Evolutionary conservation across 2,329 filamentous ascomycete genomes (phyloP).

Genomic region (Aspergillus carbonarius): DNA sequence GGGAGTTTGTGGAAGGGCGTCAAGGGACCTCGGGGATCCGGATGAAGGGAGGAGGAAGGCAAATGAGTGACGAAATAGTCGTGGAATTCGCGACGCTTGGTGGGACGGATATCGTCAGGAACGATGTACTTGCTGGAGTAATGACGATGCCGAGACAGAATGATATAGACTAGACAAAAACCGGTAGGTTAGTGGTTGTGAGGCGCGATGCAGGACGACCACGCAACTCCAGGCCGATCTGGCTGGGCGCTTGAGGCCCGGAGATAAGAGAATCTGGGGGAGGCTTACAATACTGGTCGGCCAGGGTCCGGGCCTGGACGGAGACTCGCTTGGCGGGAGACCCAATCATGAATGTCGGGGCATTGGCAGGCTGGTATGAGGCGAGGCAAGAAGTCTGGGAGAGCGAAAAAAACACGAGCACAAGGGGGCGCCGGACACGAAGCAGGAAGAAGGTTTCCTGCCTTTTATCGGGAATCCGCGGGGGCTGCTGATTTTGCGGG

Average conservation of each 20-base stretch:
- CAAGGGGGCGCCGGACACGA: conserved; percentile 2
- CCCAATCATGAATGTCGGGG: conserved; percentile 40
- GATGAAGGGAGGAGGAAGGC: conserved; percentile 87
- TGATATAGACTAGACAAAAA: not conserved
- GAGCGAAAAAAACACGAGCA: conserved; percentile 6
- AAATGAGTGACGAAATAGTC: conserved; percentile 97
- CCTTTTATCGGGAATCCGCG: conserved; percentile 15
- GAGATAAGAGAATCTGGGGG: conserved; percentile 17
- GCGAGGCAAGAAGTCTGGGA: conserved; percentile 14
- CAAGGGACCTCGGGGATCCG: conserved; percentile 67
- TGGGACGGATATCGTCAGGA: conserved; percentile 11
- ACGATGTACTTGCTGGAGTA: conserved; percentile 24
- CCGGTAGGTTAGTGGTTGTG: not conserved
- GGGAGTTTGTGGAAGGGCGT: conserved; percentile 82
- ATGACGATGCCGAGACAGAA: not conserved
- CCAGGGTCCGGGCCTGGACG: conserved; percentile 41
- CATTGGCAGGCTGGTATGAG: conserved; percentile 19
- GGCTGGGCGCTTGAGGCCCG: conserved; percentile 10
- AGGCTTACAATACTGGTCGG: conserved; percentile 38
- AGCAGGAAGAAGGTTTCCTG: conserved; percentile 1
- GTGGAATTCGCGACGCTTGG: conserved; percentile 65
- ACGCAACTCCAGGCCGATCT: conserved; percentile 3
- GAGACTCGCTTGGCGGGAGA: conserved; percentile 39
- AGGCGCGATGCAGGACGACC: not conserved
- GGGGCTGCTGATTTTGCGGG: conserved; percentile 19